These are phyloP conservation scores for Penicillium polonicum DNA, from an alignment of 2,329 filamentous ascomycete genomes.

Conservation along the genomic window DNA sequence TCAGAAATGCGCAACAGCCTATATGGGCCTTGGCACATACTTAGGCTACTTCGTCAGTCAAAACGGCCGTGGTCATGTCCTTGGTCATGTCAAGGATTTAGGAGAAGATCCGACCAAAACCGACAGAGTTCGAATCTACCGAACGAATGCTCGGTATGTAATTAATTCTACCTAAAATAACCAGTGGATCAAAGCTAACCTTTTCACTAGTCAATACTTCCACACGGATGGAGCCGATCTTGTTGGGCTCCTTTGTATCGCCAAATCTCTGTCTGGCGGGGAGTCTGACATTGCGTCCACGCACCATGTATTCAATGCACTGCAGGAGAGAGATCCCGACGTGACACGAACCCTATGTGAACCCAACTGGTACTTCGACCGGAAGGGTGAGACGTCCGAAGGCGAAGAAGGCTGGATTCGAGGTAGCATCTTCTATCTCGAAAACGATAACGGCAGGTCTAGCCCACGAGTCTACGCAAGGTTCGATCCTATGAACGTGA, in stretches of 20 bases:
- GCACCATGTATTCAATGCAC: conserved; percentile 75
- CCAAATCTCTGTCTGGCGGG: conserved; percentile 73
- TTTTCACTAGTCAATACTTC: conserved; percentile 65
- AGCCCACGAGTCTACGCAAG: conserved; percentile 71
- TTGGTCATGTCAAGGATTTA: conserved; percentile 83
- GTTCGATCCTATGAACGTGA: conserved; percentile 71
- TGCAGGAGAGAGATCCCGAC: conserved; percentile 71
- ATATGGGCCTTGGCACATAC: conserved; percentile 80
- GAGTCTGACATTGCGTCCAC: conserved; percentile 76
- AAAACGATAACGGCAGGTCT: conserved; percentile 53
- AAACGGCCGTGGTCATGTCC: conserved; percentile 76
- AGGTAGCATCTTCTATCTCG: conserved; percentile 70
- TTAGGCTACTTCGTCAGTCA: conserved; percentile 83
- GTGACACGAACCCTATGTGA: conserved; percentile 69
- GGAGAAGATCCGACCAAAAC: conserved; percentile 76
- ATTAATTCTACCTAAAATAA: not conserved
- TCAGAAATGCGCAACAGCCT: conserved; percentile 74
- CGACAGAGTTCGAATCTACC: conserved; percentile 81
- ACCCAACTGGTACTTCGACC: conserved; percentile 86
- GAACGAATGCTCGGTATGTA: conserved; percentile 66
- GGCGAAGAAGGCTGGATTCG: conserved; percentile 72
- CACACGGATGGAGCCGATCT: conserved; percentile 78
- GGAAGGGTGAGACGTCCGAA: conserved; percentile 75
- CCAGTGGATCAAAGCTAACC: conserved; percentile 1
- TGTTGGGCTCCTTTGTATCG: conserved; percentile 76